These are phyloP conservation scores for Fusarium ramigenum DNA, from an alignment of 2,329 filamentous ascomycete genomes.

Conservation along the genomic window DNA sequence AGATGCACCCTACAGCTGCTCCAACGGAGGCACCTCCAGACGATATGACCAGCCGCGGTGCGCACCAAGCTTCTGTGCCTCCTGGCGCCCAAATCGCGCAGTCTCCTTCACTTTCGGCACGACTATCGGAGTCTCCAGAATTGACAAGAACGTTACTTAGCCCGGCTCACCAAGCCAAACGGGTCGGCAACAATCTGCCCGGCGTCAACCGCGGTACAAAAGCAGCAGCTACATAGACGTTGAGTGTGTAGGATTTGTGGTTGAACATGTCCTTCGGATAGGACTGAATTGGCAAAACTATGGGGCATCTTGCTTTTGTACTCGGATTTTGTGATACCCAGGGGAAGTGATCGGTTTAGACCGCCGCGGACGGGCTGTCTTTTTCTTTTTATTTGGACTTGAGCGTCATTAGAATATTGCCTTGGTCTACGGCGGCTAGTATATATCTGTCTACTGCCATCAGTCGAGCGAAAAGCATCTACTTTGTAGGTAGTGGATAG, in stretches of 20 bases:
- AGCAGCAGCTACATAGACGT: conserved; percentile 46
- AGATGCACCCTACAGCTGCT: conserved; percentile 52
- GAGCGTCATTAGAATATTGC: conserved; percentile 26
- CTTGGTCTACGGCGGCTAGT: conserved; percentile 14
- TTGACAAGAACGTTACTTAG: conserved; percentile 51
- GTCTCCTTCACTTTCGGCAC: conserved; percentile 42
- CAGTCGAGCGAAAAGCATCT: conserved; percentile 28
- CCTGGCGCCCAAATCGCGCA: conserved; percentile 34
- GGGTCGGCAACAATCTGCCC: conserved; percentile 44
- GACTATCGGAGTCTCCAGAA: conserved; percentile 56
- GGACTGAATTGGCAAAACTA: conserved; percentile 36
- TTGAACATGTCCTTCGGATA: conserved; percentile 23
- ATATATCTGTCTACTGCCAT: conserved; percentile 20
- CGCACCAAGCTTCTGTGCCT: conserved; percentile 26
- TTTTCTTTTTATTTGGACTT: conserved; percentile 37
- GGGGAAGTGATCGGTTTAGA: conserved; percentile 41
- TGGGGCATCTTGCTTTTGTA: conserved; percentile 41
- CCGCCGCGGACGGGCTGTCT: conserved; percentile 32
- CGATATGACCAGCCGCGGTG: conserved; percentile 30
- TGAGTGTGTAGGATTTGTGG: conserved; percentile 2
- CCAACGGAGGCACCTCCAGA: conserved; percentile 20
- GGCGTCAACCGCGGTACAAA: conserved; percentile 48
- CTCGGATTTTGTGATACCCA: conserved; percentile 53
- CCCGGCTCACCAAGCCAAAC: conserved; percentile 47
- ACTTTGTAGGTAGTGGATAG: conserved; percentile 21